phyloP scores from a whole-genome alignment of 345 rosid genomes.

The Stellera chamaejasme region DNA sequence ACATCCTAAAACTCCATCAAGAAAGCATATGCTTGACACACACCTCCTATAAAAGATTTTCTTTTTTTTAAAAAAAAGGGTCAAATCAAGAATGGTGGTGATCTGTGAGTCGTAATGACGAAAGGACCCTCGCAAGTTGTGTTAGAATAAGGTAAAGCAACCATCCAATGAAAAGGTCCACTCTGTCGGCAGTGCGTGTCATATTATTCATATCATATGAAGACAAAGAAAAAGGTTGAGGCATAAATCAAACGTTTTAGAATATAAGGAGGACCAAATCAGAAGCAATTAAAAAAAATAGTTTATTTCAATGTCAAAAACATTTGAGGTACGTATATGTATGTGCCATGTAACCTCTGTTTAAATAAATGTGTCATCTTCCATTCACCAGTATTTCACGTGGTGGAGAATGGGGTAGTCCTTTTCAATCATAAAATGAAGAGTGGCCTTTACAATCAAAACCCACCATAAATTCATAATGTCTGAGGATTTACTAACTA shows the following conservation, averaged over 20 bases:
- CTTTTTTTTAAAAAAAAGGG: too few species aligned
- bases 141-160: not conserved
- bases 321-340: not conserved
- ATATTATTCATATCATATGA: not conserved
- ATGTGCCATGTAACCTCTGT: not conserved
- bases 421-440: not conserved
- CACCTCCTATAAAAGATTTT: not conserved
- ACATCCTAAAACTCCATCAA: not conserved
- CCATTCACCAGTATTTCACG: slow-evolving; percentile 17
- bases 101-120: not conserved
- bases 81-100: not conserved
- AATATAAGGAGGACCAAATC: slow-evolving; percentile 5
- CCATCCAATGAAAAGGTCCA: not conserved
- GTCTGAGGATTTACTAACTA: too few species aligned
- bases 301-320: not conserved
- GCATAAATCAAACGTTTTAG: not conserved
- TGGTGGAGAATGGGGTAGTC: slow-evolving; percentile 5
- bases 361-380: slow-evolving; percentile 4
- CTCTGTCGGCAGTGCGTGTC: slow-evolving; percentile 12
- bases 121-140: not conserved
- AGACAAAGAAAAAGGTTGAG: not conserved
- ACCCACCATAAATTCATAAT: too few species aligned
- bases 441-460: not conserved
- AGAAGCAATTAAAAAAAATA: not conserved
- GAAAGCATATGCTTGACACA: slow-evolving; percentile 4